Evolutionary conservation across 1,284 basidiomycete genomes (phyloP), one percentile per base, ranked within the genome.

Genomic region (Butyriboletus appendiculatus): DNA sequence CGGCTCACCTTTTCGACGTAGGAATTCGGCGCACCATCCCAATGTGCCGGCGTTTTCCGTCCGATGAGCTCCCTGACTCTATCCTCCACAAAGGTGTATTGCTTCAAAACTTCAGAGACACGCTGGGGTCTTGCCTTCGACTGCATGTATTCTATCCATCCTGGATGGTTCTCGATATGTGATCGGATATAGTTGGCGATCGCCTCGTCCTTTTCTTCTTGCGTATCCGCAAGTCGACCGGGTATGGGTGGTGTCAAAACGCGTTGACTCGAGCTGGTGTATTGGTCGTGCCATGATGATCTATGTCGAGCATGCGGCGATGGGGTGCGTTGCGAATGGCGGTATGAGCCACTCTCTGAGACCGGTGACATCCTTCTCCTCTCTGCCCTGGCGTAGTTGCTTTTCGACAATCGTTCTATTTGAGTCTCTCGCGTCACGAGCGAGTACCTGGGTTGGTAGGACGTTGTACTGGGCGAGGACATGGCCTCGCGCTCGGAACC

Each of bases 11-110:
- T 69, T 53, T 73, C 61, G 22, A 81, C 72, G 8, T 48, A 43
- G 30, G 59, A 63, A 46, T 57, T 61, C 18, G 66, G 65, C 1
- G 72, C 68, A 3, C 65, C 67, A 40, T 69, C 65, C 67, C 67
- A 69, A 47, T 69, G 66, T 37, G 74, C 70, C 1, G 78, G 76
- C 15, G 76, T 72, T 44, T 55, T 64, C 46, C 65, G 67, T 32
- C 79, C 81, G 5, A 68, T 67, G 57, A 73, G 75, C 37, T 72
- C 68, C 48, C 78, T 72, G 22, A 76, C 65, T 64, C 77, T 70
- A 14, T 69, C 64, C 44, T 79, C 74, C 30, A 83, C 74, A 58
- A 81, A 76, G 15, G 63, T 60, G 54, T 80, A 85, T 56, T 78
- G 76, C 28, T 71, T 71, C 48, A 82, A 47, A 24, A 80, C 66